Conservation (phyloP, 1,284 basidiomycete genomes). For the Tilletia caries region DNA sequence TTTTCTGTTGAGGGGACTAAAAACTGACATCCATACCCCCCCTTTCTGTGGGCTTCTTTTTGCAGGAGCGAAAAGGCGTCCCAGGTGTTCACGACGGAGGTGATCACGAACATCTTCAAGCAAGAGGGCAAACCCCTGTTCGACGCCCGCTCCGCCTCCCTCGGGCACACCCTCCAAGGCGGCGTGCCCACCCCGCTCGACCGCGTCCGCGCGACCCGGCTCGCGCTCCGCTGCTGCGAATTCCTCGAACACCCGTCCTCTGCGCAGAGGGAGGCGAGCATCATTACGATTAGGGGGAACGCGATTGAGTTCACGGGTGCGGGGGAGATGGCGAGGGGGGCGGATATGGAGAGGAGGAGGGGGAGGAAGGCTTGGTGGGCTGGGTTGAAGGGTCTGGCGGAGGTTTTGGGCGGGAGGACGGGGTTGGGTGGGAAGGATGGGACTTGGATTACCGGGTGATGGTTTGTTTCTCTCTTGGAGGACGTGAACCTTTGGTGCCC, state of each 20-base stretch:
- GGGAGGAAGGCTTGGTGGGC: constrained; percentile 82
- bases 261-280: constrained; percentile 62
- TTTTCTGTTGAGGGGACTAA: background rate
- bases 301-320: constrained; percentile 77
- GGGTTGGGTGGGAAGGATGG: constrained; percentile 4
- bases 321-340: constrained; percentile 74
- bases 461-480: no score
- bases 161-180: constrained; percentile 95
- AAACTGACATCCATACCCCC: no score
- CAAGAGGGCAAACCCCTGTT: constrained; percentile 90
- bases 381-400: constrained; percentile 66
- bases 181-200: constrained; percentile 91
- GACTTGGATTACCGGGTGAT: background rate
- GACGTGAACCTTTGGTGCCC: no score
- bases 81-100: constrained; percentile 81
- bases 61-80: constrained; percentile 73
- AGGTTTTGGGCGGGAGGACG: constrained; percentile 59
- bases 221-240: constrained; percentile 86
- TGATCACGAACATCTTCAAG: constrained; percentile 88
- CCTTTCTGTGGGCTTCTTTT: background rate
- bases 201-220: constrained; percentile 81
- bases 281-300: constrained; percentile 84
- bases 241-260: constrained; percentile 69
- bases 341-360: constrained; percentile 84
- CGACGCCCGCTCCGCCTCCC: constrained; percentile 85